Percentiles rank a stretch among this genome's conserved stretches.
Conservation (phyloP, 2,329 filamentous ascomycete species). For the Capronia americana region DNA sequence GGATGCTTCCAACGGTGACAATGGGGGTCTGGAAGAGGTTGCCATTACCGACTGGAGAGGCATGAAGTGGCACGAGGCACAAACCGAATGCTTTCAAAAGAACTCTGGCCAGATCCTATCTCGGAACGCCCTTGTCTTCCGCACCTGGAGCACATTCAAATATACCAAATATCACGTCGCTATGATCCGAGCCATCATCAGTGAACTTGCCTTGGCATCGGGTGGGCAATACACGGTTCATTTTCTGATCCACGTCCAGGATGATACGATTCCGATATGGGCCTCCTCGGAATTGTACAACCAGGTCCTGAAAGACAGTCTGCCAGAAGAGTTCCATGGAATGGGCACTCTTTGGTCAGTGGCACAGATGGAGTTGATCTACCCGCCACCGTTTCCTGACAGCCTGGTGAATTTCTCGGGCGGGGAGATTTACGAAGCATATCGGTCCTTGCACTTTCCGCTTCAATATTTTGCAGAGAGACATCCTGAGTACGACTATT, state of each 20-base stretch:
- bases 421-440: slow-evolving; percentile 46
- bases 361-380: slow-evolving; percentile 37
- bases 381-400: slow-evolving; percentile 39
- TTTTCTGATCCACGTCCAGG: slow-evolving; percentile 78
- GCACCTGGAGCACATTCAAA: slow-evolving; percentile 38
- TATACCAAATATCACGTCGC: slow-evolving; percentile 37
- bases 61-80: slow-evolving; percentile 74
- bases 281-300: slow-evolving; percentile 71
- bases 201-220: slow-evolving; percentile 66
- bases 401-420: slow-evolving; percentile 42
- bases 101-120: slow-evolving; percentile 62
- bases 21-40: slow-evolving; percentile 35
- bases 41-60: slow-evolving; percentile 60
- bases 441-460: slow-evolving; percentile 67
- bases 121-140: slow-evolving; percentile 37
- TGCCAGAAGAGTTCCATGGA: slow-evolving; percentile 46
- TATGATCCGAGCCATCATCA: slow-evolving; percentile 39
- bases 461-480: slow-evolving; percentile 69
- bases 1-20: slow-evolving; percentile 29
- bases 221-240: slow-evolving; percentile 80
- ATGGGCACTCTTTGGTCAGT: slow-evolving; percentile 46
- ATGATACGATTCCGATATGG: slow-evolving; percentile 75
- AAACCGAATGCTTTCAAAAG: slow-evolving; percentile 67
- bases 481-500: slow-evolving; percentile 70
- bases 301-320: slow-evolving; percentile 52